phyloP scores from a whole-genome alignment of 2,329 filamentous ascomycete species.

The Fusarium foetens region DNA sequence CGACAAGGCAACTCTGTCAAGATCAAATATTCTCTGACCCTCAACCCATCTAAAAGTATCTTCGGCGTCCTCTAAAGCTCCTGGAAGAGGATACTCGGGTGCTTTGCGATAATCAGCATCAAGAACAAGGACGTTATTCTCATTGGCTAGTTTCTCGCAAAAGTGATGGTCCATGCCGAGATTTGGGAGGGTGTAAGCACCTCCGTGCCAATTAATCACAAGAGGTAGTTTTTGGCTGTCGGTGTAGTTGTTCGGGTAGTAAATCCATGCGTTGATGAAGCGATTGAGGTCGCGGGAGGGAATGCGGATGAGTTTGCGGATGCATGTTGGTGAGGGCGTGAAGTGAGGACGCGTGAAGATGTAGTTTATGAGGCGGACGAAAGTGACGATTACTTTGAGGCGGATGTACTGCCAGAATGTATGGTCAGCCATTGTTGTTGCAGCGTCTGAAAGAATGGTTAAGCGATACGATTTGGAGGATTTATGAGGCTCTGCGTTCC shows the following conservation, averaged over 20 bases:
- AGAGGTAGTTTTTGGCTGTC: constrained; percentile 26
- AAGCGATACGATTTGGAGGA: fast-evolving
- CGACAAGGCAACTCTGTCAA: constrained; percentile 53
- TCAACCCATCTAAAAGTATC: constrained; percentile 50
- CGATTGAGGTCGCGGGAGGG: constrained; percentile 44
- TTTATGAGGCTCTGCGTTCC: background rate
- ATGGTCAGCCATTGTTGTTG: constrained; percentile 3
- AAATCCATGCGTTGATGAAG: constrained; percentile 46
- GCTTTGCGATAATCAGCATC: constrained; percentile 54
- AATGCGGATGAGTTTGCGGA: constrained; percentile 34
- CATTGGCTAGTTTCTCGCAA: constrained; percentile 47
- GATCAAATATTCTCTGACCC: constrained; percentile 46
- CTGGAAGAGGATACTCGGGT: constrained; percentile 54
- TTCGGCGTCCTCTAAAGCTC: constrained; percentile 46
- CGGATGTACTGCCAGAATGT: constrained; percentile 21
- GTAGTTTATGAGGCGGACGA: constrained; percentile 32
- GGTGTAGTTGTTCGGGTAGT: constrained; percentile 27
- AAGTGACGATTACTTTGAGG: constrained; percentile 24
- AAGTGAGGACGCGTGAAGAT: constrained; percentile 19
- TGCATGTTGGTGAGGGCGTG: constrained; percentile 10
- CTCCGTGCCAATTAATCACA: constrained; percentile 51
- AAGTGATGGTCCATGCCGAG: constrained; percentile 54
- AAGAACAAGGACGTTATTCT: constrained; percentile 41
- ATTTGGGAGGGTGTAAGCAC: constrained; percentile 49
- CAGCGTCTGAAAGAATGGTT: fast-evolving